These are phyloP conservation scores for Schoenoplectus tabernaemontani DNA, from an alignment of 202 grass and related monocot genomes.

Conservation along the genomic window DNA sequence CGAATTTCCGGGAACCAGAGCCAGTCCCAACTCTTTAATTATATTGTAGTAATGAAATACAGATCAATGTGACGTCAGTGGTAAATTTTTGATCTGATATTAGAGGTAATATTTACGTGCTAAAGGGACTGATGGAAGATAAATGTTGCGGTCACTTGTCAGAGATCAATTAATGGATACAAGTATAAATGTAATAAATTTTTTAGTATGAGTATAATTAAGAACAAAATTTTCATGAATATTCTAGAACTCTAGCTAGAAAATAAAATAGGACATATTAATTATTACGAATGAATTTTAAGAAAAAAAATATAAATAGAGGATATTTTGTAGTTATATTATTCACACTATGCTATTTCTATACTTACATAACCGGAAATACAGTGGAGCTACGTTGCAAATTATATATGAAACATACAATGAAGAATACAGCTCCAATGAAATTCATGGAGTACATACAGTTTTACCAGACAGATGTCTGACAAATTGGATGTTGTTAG, in stretches of 20 bases:
- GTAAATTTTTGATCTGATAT: not conserved
- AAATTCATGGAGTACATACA: not conserved
- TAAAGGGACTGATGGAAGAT: not conserved
- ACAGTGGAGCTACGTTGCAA: too few relatives aligned
- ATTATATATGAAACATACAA: not conserved
- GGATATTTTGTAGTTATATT: not conserved
- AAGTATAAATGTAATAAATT: too few relatives aligned
- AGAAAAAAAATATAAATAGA: too few relatives aligned
- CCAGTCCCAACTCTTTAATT: too few relatives aligned
- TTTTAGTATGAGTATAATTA: too few relatives aligned
- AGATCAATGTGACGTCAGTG: not conserved
- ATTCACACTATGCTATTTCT: too few relatives aligned
- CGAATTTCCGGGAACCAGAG: not conserved
- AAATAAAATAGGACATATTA: too few relatives aligned
- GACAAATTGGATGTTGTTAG: not conserved
- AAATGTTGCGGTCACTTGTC: not conserved
- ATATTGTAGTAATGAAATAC: not conserved
- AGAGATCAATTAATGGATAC: not conserved
- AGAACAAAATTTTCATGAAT: not conserved
- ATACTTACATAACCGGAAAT: too few relatives aligned
- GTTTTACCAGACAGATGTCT: not conserved
- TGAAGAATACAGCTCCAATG: not conserved
- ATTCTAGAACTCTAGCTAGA: not conserved
- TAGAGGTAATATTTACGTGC: not conserved
- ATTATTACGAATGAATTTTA: not conserved